These are phyloP conservation scores for Chrysanthemum makinoi DNA, from an alignment of 129 eudicot genomes.

Conservation along the genomic window DNA sequence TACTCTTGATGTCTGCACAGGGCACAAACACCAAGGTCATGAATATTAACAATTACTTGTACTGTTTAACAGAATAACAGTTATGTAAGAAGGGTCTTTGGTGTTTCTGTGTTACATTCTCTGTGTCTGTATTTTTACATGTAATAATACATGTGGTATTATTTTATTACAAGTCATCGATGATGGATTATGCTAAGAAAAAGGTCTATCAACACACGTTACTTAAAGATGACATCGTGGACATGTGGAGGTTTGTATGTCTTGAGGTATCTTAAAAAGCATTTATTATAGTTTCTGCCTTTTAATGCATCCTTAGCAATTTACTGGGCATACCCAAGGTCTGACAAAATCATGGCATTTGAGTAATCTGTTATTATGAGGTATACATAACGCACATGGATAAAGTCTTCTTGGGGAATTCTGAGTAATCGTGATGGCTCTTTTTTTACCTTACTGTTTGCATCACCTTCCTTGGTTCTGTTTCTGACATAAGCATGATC, in stretches of 20 bases:
- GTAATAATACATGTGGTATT: not conserved
- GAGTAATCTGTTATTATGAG: too few species aligned
- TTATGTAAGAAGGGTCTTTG: not conserved
- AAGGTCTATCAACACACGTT: not conserved
- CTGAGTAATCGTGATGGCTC: not conserved
- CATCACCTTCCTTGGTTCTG: not conserved
- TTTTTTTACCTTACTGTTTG: not conserved
- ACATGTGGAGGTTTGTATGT: not conserved
- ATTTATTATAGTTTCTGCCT: too few species aligned
- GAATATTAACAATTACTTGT: not conserved
- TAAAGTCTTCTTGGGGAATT: too few species aligned
- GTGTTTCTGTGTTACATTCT: not conserved
- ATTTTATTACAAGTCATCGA: not conserved
- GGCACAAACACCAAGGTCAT: not conserved
- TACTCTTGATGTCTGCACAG: not conserved
- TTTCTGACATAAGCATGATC: conserved; percentile 9
- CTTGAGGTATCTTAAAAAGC: too few species aligned
- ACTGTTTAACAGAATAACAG: not conserved
- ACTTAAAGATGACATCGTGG: not conserved
- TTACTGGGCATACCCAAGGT: too few species aligned
- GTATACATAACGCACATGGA: too few species aligned
- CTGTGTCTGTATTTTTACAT: not conserved
- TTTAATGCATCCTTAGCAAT: too few species aligned
- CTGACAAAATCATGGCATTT: too few species aligned
- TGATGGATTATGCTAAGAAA: not conserved